Base-by-base conservation (phyloP, 2,329 filamentous ascomycete genomes). In the Aaosphaeria pasadenensis region DNA sequence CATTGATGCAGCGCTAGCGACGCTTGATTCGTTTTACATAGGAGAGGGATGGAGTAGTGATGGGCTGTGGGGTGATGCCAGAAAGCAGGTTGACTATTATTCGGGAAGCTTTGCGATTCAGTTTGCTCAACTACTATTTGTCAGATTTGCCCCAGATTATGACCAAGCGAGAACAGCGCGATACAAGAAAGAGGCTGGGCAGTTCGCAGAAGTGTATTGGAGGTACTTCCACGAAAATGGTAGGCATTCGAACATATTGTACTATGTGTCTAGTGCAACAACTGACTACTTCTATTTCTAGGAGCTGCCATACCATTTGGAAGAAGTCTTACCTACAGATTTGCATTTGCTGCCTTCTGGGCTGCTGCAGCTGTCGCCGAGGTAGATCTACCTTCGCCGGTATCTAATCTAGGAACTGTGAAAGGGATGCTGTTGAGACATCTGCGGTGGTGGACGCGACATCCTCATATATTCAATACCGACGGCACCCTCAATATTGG, bases 71-170 rank as follows among this genome's bases (percentile, higher is more conserved):
- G 60, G 56, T 13, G 48, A 56, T 4, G 50, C 62, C 54, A 39
- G 67, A 50, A 11, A 52, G 35, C 75, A 78, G 42, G 74, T 69
- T 0, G 76, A 78, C 45, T 78, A 78, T 53, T 79, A 79, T 47
- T 77, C 75, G 1, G 75, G 76, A 0, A 78, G 76, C 36, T 79
- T 78, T 44, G 76, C 76, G 0, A 76, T 79, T 4, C 76, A 78
- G 49, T 78, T 77, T 35, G 68, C 67, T 2, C 74, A 77, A 48
- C 54, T 78, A 2, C 55, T 77, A 0, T 78, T 73, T 46, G 58
- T 71, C 0, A 69, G 64, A 4, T 71, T 73, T 44, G 72, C 71
- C 0, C 47, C 52, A 0, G 70, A 75, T 6, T 43, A 72, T 4
- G 74, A 77, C 36, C 49, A 55, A 0, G 35, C 53, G n/a, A 58